Evolutionary conservation across 2,329 filamentous ascomycete species (phyloP), one percentile per base, ranked within the genome.

Genomic region (Talaromyces sp.): DNA sequence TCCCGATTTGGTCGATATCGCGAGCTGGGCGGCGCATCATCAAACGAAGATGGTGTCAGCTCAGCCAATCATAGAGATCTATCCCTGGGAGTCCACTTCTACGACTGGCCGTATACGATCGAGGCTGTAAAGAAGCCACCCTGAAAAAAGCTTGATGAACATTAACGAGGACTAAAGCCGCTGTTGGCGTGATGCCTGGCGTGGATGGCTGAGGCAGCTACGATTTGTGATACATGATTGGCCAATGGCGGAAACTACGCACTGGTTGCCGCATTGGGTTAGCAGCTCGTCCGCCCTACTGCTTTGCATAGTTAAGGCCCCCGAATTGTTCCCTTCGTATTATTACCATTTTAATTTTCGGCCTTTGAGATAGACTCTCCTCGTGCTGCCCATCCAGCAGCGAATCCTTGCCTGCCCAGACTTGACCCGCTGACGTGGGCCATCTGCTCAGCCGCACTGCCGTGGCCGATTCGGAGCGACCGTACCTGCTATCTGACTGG

Each of bases 1-100:
- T 61, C 58, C 63, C 39, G 7, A 65, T 37, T 54, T 22, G 58
- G 63, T 56, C n/a, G n/a, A 37, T 35, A 31, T 61, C 58, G 63
- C 63, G 63, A 65, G 22, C 35, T 22, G 35, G 3, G 27, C 17
- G 33, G 39, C 31, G 19, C 56, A n/a, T 31, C 49, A 31, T 22
- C 22, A 22, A 22, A 31, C 3, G 17, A 7, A 33, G 15, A 15
- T 31, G 9, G 15, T 11, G 4, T 8, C 37, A 15, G 10, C n/a
- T 43, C 37, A n/a, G 37, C 56, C 56, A 39, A 7, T 43, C 31
- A 27, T 35, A 41, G 35, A 15, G 35, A 17, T 15, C 6, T 15
- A 35, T 25, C n/a, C 10, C 13, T 3, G 3, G 3, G 25, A 0
- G 41, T 19, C 41, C 41, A 43, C 17, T n/a, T 43, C 8, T n/a